Evolutionary conservation across 352 stramenopile species (phyloP).

Genomic region (Pythium folliculosum): DNA sequence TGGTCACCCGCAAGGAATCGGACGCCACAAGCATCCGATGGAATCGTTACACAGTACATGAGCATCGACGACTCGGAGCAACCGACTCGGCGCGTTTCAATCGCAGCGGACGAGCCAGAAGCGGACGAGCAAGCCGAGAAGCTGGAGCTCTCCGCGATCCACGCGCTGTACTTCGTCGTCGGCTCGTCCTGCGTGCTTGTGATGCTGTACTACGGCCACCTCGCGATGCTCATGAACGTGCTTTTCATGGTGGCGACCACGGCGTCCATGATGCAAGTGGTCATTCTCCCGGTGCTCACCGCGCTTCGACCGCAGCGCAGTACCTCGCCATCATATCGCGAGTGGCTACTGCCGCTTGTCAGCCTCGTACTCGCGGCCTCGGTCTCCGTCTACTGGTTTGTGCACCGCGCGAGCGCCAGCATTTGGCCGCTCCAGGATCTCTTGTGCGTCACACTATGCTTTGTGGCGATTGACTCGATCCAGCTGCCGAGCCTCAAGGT

Average conservation of each 20-base stretch:
- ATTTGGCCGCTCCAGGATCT: conserved; percentile 90
- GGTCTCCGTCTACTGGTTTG: conserved; percentile 52
- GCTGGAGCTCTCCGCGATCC: conserved; percentile 50
- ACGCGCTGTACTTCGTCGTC: conserved; percentile 60
- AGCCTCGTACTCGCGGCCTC: conserved; percentile 25
- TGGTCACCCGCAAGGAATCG: neutral
- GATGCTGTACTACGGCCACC: conserved; percentile 68
- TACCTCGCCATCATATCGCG: neutral
- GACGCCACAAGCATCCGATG: neutral
- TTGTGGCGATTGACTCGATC: conserved; percentile 88
- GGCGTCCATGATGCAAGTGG: conserved; percentile 48
- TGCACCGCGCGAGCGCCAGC: conserved; percentile 57
- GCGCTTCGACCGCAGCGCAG: conserved; percentile 11
- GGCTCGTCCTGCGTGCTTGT: conserved; percentile 56
- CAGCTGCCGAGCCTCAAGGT: conserved; percentile 79
- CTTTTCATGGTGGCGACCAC: conserved; percentile 56
- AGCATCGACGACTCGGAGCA: conserved; percentile 28
- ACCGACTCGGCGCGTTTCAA: neutral
- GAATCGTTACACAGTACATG: conserved; percentile 24
- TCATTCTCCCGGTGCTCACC: conserved; percentile 41
- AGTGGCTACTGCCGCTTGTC: conserved; percentile 12
- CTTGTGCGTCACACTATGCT: conserved; percentile 87
- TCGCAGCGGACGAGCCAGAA: neutral
- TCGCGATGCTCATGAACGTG: conserved; percentile 55
- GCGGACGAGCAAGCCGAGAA: conserved; percentile 14